Conservation (phyloP, 2,329 filamentous ascomycete genomes). For the Cladosporium sp. region DNA sequence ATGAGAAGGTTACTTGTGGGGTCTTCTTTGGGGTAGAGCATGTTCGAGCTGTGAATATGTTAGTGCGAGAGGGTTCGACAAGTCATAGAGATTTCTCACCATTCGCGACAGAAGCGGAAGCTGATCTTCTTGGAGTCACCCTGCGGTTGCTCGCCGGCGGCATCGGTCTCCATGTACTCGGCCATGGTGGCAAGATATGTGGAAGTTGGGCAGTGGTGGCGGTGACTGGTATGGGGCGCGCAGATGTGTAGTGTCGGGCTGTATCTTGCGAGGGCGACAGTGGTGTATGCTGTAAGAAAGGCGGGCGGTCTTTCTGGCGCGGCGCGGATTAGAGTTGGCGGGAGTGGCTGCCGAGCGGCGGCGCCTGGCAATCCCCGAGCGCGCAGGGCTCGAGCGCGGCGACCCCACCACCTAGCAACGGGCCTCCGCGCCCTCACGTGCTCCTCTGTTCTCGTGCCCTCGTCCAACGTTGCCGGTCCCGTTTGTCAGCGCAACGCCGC, state of each 20-base stretch:
- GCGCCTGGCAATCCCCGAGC: not conserved
- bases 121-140: conserved; percentile 67
- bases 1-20: conserved; percentile 74
- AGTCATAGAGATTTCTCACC: conserved; percentile 43
- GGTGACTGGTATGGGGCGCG: too few species aligned
- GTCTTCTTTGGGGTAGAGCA: conserved; percentile 96
- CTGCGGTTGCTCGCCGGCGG: conserved; percentile 17
- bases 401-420: not conserved
- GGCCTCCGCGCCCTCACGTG: conserved; percentile 1
- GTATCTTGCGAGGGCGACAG: not conserved
- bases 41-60: conserved; percentile 64
- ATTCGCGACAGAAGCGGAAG: conserved; percentile 97
- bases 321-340: conserved; percentile 2
- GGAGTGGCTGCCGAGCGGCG: conserved; percentile 1
- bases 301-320: not conserved
- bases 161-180: conserved; percentile 9
- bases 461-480: not conserved
- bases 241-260: not conserved
- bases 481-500: not conserved
- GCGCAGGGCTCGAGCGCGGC: not conserved
- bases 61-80: conserved; percentile 6
- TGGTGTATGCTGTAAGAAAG: not conserved
- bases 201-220: not conserved
- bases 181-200: conserved; percentile 2
- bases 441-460: not conserved